phyloP scores from a whole-genome alignment of 75 land plant species.

The Larix kaempferi region DNA sequence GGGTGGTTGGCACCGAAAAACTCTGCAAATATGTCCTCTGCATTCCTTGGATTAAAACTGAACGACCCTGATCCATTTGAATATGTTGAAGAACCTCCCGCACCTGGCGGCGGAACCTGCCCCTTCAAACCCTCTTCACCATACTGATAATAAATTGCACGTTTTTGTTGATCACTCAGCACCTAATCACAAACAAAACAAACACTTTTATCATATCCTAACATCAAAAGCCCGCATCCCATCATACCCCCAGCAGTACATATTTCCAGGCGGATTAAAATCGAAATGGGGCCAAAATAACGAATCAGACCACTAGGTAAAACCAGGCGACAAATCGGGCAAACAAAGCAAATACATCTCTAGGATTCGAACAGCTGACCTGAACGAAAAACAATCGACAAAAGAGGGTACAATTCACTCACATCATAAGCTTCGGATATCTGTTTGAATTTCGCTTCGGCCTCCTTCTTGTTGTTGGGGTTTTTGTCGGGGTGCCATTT shows the following conservation, averaged over 20 bases:
- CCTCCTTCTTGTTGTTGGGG: constrained; percentile 84
- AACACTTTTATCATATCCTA: too few species aligned
- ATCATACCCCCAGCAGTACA: too few species aligned
- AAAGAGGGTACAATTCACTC: too few species aligned
- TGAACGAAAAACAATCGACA: too few species aligned
- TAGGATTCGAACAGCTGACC: too few species aligned
- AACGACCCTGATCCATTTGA: constrained; percentile 32
- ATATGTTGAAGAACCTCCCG: constrained; percentile 25
- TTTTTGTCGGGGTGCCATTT: constrained; percentile 93
- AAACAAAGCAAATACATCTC: too few species aligned
- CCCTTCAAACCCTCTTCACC: constrained; percentile 94
- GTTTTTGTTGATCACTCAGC: constrained; percentile 80
- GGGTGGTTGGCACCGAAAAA: constrained; percentile 80
- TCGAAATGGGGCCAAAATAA: too few species aligned
- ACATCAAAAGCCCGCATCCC: too few species aligned
- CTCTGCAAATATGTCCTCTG: constrained; percentile 94
- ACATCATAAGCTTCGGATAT: constrained; percentile 96
- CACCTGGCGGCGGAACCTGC: constrained; percentile 59
- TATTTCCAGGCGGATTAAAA: too few species aligned
- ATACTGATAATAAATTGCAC: constrained; percentile 75
- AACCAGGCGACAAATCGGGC: too few species aligned
- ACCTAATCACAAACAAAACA: constrained; percentile 35
- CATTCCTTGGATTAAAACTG: constrained; percentile 73
- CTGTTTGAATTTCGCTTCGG: constrained; percentile 90
- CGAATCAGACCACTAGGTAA: too few species aligned